These are phyloP conservation scores for Zymoseptoria brevis DNA, from an alignment of 2,329 filamentous ascomycete genomes.

Conservation along the genomic window DNA sequence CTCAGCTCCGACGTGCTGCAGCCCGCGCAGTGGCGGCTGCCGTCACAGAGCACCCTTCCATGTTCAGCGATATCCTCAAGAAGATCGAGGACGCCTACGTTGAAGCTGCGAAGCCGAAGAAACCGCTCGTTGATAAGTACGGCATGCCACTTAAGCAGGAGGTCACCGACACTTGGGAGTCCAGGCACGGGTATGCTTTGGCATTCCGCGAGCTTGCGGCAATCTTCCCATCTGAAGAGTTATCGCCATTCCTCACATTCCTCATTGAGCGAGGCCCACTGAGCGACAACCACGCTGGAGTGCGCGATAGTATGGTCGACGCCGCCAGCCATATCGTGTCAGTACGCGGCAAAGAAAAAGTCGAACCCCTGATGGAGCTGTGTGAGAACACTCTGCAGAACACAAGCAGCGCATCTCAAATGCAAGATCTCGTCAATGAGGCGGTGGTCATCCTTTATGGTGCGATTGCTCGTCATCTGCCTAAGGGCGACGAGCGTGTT, in stretches of 20 bases:
- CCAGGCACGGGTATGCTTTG: slow-evolving; percentile 77
- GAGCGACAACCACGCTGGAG: slow-evolving; percentile 68
- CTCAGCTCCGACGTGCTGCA: slow-evolving; percentile 73
- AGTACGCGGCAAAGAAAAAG: slow-evolving; percentile 67
- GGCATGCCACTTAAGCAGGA: slow-evolving; percentile 91
- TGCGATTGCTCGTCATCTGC: slow-evolving; percentile 79
- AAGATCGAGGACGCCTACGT: slow-evolving; percentile 64
- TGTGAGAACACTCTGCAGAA: slow-evolving; percentile 84
- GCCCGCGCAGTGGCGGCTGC: slow-evolving; percentile 74
- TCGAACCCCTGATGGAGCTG: slow-evolving; percentile 85
- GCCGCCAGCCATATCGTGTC: slow-evolving; percentile 77
- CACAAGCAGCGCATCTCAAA: slow-evolving; percentile 71
- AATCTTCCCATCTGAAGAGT: slow-evolving; percentile 57
- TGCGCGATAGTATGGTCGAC: slow-evolving; percentile 85
- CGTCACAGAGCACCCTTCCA: slow-evolving; percentile 51
- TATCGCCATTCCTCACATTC: slow-evolving; percentile 75
- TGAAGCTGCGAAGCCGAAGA: slow-evolving; percentile 71
- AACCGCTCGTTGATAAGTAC: slow-evolving; percentile 80
- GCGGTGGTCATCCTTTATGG: slow-evolving; percentile 97
- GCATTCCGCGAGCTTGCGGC: slow-evolving; percentile 75
- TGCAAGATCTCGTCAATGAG: slow-evolving; percentile 86
- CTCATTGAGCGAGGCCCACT: slow-evolving; percentile 79
- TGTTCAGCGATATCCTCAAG: slow-evolving; percentile 55
- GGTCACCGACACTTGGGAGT: slow-evolving; percentile 82
- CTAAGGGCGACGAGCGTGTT: slow-evolving; percentile 75